Evolutionary conservation across 495 filamentous ascomycete species (phyloP).

Genomic region (Cairneyella variabilis): DNA sequence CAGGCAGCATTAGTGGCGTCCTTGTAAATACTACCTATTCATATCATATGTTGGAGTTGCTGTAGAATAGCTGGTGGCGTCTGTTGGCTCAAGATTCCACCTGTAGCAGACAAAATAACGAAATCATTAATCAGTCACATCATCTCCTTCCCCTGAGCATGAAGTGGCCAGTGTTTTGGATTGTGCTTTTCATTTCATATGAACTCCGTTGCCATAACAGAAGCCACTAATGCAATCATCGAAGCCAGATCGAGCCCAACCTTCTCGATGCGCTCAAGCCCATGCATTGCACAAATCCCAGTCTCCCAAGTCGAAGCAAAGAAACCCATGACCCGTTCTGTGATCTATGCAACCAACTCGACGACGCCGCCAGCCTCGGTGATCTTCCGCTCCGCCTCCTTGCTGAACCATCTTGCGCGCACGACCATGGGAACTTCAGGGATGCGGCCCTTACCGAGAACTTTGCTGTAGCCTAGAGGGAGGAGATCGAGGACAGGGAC

Average conservation of each 20-base stretch:
- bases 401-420: slow-evolving; percentile 82
- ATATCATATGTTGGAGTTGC: too few species aligned
- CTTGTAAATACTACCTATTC: too few species aligned
- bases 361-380: slow-evolving; percentile 88
- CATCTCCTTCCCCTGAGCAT: not conserved
- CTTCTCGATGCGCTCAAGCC: too few species aligned
- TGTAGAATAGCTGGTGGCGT: too few species aligned
- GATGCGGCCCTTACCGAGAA: slow-evolving; percentile 88
- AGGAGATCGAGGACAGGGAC: slow-evolving; percentile 92
- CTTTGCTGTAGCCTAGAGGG: slow-evolving; percentile 86
- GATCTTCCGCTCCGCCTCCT: slow-evolving; percentile 91
- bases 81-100: too few species aligned
- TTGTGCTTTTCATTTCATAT: slow-evolving; percentile 27
- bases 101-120: too few species aligned
- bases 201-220: slow-evolving; percentile 20
- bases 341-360: slow-evolving; percentile 78
- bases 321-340: too few species aligned
- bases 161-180: too few species aligned
- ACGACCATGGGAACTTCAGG: slow-evolving; percentile 83
- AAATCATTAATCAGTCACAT: slow-evolving; percentile 6
- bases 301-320: not conserved
- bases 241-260: too few species aligned
- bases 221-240: slow-evolving; percentile 15
- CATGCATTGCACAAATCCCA: not conserved
- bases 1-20: slow-evolving; percentile 8